A percentile compares a stretch with the other conserved stretches of the same genome.
These are phyloP conservation scores for Coemansia reversa DNA, from an alignment of 192 early-diverging fungal genomes.

Conservation along the genomic window DNA sequence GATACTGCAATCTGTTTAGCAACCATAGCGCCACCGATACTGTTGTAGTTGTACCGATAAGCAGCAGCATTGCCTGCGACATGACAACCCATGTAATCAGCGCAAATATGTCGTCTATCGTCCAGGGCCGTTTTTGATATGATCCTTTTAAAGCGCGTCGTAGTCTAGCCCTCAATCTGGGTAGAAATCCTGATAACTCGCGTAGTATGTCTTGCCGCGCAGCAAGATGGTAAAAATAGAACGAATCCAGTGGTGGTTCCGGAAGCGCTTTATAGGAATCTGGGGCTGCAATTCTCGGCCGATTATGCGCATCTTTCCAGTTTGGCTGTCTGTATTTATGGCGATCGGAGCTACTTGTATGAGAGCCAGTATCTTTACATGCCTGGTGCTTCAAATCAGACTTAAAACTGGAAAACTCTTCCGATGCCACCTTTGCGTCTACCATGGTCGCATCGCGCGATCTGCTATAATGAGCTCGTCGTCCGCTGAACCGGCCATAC, in stretches of 20 bases:
- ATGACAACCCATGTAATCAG: conserved; percentile 86
- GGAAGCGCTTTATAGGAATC: conserved; percentile 22
- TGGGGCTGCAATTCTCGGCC: conserved; percentile 26
- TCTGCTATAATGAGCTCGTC: background rate
- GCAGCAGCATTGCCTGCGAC: conserved; percentile 78
- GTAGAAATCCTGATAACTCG: conserved; percentile 59
- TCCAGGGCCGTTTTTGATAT: conserved; percentile 71
- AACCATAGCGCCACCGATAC: conserved; percentile 75
- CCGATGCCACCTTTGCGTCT: background rate
- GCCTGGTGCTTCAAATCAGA: background rate
- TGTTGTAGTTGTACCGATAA: conserved; percentile 88
- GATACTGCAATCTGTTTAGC: conserved; percentile 81
- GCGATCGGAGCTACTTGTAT: background rate
- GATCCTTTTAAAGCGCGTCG: conserved; percentile 60
- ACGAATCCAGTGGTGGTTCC: conserved; percentile 30
- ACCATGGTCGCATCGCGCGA: background rate
- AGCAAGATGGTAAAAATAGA: conserved; percentile 35
- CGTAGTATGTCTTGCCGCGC: conserved; percentile 56
- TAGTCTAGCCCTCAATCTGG: conserved; percentile 61
- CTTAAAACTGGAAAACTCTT: background rate
- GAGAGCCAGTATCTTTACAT: background rate
- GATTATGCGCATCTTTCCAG: background rate
- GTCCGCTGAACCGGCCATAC: background rate
- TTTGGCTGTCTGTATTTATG: background rate
- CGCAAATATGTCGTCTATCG: conserved; percentile 85